These are phyloP conservation scores for Aspergillus transmontanensis DNA, from an alignment of 2,329 filamentous ascomycete species.

Conservation along the genomic window DNA sequence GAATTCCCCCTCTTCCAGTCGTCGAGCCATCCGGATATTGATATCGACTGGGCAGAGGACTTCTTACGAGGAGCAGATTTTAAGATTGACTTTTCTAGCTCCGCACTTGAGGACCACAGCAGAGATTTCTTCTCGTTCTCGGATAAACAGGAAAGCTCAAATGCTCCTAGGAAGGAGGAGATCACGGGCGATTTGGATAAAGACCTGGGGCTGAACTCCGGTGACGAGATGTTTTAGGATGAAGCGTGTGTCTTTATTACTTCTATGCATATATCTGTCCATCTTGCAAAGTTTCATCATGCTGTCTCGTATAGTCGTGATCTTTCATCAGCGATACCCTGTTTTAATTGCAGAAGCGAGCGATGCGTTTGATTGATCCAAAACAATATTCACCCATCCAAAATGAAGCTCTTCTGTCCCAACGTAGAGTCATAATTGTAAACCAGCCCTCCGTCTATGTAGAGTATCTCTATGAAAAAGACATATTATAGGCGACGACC, in stretches of 20 bases:
- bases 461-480: background rate
- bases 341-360: background rate
- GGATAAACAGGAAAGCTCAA: slow-evolving; percentile 18
- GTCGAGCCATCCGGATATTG: slow-evolving; percentile 21
- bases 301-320: background rate
- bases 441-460: background rate
- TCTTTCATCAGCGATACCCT: background rate
- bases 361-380: background rate
- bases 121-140: slow-evolving; percentile 26
- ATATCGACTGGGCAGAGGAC: slow-evolving; percentile 36
- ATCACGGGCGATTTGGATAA: slow-evolving; percentile 42
- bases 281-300: background rate
- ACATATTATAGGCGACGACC: background rate
- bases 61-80: slow-evolving; percentile 28
- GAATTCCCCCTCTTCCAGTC: slow-evolving; percentile 16
- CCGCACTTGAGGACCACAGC: slow-evolving; percentile 5
- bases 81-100: slow-evolving; percentile 15
- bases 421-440: too few species aligned
- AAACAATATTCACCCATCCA: too few species aligned
- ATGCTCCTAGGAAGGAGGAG: slow-evolving; percentile 16
- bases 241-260: background rate
- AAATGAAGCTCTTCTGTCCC: background rate
- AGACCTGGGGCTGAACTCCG: slow-evolving; percentile 38
- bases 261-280: background rate
- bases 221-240: slow-evolving; percentile 31